Evolutionary conservation across 805 yeast species (phyloP).

Genomic region (Metschnikowia aberdeeniae): DNA sequence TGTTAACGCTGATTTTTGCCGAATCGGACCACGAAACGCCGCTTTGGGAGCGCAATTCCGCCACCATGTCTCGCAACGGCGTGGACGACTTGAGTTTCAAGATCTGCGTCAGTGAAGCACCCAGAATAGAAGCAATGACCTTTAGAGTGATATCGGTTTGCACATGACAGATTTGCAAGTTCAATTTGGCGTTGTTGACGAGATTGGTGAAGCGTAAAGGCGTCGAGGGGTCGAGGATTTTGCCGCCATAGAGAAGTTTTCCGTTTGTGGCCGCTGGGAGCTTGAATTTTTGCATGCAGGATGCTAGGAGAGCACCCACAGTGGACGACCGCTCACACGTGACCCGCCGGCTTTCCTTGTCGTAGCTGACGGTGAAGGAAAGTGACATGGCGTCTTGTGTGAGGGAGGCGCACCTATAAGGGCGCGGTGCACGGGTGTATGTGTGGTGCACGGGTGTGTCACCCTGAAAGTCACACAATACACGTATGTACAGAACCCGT

Average conservation of each 20-base stretch:
- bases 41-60: not conserved
- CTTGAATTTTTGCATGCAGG: constrained; percentile 25
- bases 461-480: no score
- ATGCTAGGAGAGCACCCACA: constrained; percentile 24
- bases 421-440: not conserved
- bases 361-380: constrained; percentile 25
- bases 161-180: constrained; percentile 10
- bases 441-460: not conserved
- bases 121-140: constrained; percentile 8
- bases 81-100: constrained; percentile 4
- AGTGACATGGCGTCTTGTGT: constrained; percentile 10
- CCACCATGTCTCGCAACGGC: constrained; percentile 5
- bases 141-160: constrained; percentile 5
- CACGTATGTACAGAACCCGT: no score
- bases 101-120: constrained; percentile 6
- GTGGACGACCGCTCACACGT: constrained; percentile 23
- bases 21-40: constrained; percentile 18
- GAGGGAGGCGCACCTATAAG: not conserved
- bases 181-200: constrained; percentile 32
- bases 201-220: constrained; percentile 32
- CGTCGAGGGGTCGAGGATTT: constrained; percentile 27
- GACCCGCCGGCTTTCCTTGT: constrained; percentile 25
- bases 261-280: constrained; percentile 21
- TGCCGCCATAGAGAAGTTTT: constrained; percentile 24
- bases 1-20: constrained; percentile 16